Evolutionary conservation across 352 stramenopile species (phyloP), one percentile per base, ranked within the genome.

Genomic region (Globisporangium nunn): DNA sequence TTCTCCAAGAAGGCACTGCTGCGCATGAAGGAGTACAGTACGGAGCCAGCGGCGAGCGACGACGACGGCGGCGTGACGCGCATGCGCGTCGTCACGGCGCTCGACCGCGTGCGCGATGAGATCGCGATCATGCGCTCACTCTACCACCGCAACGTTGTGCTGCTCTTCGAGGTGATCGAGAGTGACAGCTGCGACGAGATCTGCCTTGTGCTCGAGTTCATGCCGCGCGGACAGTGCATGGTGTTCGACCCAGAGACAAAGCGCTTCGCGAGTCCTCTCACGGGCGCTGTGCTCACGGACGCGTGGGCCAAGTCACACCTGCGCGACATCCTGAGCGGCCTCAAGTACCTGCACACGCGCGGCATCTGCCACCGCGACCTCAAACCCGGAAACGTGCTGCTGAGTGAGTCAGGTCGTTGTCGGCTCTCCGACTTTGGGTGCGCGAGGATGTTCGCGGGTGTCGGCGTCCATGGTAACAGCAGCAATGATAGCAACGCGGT

Each of bases 121-220:
- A 89, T 97, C 35, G 58, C 74, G 23, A 91, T 96, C 65, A 95
- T 97, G 85, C 73, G 84, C 6, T 71, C 74, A 30, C 71, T 97
- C 29, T 96, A 93, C 49, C 88, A 97, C 68, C 85, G 87, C 49
- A 97, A 96, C 57, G 73, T 97, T 48, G 87, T 95, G 54, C 63
- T 96, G 57, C 73, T 97, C 23, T 96, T 96, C 54, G 88, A 97
- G 66, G 88, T 96, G 53, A 89, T 97, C 29, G 85, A 96, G 58
- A 74, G 75, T 47, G 75, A 88, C 4, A 52, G 64, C 6, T 78
- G 66, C 55, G 82, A 95, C 73, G 91, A 92, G 49, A 72, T 93
- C 58, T 93, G 90, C 63, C 61, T 96, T 58, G 78, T 96, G 49
- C 66, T 94, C 50, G 87, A 97, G 74, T 76, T 91, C 75, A 95